Evolutionary conservation across 1,139 yeast genomes (phyloP).

Genomic region (Yamadazyma membranifaciens): DNA sequence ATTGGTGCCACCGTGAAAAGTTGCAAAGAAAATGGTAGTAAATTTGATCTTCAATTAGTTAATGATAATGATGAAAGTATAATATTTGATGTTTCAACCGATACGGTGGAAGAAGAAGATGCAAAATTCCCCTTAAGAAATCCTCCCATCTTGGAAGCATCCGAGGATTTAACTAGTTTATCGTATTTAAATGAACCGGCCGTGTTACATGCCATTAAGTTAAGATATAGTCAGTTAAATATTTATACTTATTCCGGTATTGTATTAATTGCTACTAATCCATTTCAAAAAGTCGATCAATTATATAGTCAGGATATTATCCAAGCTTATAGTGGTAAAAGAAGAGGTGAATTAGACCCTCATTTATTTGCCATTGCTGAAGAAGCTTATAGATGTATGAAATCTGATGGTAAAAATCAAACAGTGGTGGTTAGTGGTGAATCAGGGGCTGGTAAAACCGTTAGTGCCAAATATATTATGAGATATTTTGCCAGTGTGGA

Average conservation of each 20-base stretch:
- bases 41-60: conserved; percentile 56
- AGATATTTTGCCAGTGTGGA: conserved; percentile 96
- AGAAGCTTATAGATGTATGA: conserved; percentile 97
- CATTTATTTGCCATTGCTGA: conserved; percentile 98
- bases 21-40: conserved; percentile 47
- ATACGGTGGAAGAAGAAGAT: conserved; percentile 47
- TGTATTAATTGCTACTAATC: conserved; percentile 94
- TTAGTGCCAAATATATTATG: conserved; percentile 96
- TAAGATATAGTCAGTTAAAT: conserved; percentile 83
- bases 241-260: conserved; percentile 97
- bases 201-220: conserved; percentile 88
- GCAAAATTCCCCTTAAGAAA: conserved; percentile 73
- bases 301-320: conserved; percentile 88
- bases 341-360: conserved; percentile 93
- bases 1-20: conserved; percentile 77
- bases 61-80: conserved; percentile 58
- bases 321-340: conserved; percentile 89
- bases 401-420: conserved; percentile 78
- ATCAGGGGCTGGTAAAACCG: conserved; percentile 98
- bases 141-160: conserved; percentile 91
- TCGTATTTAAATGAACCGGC: conserved; percentile 96
- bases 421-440: conserved; percentile 97
- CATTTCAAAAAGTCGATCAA: conserved; percentile 89
- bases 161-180: conserved; percentile 89
- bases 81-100: conserved; percentile 52